Evolutionary conservation across 352 stramenopile species (phyloP).

Genomic region (Phytophthora europaea): DNA sequence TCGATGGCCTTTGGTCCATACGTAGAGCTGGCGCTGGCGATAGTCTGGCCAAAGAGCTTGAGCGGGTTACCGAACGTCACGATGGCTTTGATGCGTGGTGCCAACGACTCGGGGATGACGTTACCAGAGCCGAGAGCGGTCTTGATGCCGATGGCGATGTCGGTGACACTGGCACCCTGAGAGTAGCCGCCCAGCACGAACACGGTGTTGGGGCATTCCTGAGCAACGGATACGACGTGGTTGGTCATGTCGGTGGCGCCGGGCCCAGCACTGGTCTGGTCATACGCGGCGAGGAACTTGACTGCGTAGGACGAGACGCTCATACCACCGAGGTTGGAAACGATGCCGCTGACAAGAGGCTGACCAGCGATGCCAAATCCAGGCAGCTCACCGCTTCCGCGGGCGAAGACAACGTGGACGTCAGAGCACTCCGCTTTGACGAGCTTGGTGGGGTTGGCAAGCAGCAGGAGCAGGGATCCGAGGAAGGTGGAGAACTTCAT

Average conservation of each 20-base stretch:
- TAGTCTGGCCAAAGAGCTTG: constrained; percentile 35
- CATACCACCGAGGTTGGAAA: constrained; percentile 36
- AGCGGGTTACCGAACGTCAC: constrained; percentile 50
- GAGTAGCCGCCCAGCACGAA: constrained; percentile 47
- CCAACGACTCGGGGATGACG: constrained; percentile 32
- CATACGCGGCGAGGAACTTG: constrained; percentile 32
- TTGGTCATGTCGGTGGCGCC: constrained; percentile 49
- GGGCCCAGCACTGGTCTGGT: constrained; percentile 36
- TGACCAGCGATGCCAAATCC: constrained; percentile 42
- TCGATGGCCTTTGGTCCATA: constrained; percentile 43
- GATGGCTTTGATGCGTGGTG: constrained; percentile 31
- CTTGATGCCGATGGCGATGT: constrained; percentile 43
- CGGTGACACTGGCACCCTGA: constrained; percentile 43
- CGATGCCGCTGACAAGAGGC: constrained; percentile 40
- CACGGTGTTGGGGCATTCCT: constrained; percentile 37
- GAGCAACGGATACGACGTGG: constrained; percentile 34
- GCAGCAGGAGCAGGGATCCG: not conserved
- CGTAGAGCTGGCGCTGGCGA: constrained; percentile 28
- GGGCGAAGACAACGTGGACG: constrained; percentile 43
- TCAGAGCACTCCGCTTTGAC: constrained; percentile 31
- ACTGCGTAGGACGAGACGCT: constrained; percentile 50
- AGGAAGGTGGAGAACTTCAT: constrained; percentile 1
- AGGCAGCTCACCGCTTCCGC: constrained; percentile 38
- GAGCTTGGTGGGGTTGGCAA: not conserved
- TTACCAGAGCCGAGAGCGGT: constrained; percentile 31